Conservation (phyloP, 2,329 filamentous ascomycete genomes). For the Phialemonium atrogriseum region DNA sequence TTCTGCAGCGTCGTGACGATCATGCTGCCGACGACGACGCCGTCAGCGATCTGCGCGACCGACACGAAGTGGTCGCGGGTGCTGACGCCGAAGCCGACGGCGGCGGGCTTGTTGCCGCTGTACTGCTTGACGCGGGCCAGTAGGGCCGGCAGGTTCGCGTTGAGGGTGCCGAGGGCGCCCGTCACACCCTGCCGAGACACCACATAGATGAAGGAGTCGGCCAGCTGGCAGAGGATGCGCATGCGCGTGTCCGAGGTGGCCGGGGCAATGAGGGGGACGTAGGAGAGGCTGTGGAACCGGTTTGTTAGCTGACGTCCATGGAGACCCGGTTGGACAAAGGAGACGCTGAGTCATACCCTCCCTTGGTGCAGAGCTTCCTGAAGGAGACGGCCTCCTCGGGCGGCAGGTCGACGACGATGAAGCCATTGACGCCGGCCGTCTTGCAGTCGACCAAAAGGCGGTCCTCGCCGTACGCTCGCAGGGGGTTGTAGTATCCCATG, state of each 20-base stretch:
- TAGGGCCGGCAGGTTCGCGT: constrained; percentile 71
- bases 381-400: constrained; percentile 94
- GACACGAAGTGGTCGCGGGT: constrained; percentile 89
- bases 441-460: constrained; percentile 76
- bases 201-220: constrained; percentile 98
- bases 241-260: constrained; percentile 88
- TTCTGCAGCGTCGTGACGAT: constrained; percentile 76
- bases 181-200: constrained; percentile 97
- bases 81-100: constrained; percentile 93
- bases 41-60: constrained; percentile 77
- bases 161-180: constrained; percentile 77
- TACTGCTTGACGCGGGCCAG: constrained; percentile 83
- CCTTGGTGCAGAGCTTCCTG: constrained; percentile 71
- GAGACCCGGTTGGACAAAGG: too few species aligned
- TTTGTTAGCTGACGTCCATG: not conserved
- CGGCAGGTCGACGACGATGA: constrained; percentile 92
- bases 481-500: constrained; percentile 99
- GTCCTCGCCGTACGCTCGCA: constrained; percentile 91
- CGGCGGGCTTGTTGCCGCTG: constrained; percentile 82
- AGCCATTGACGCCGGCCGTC: constrained; percentile 82
- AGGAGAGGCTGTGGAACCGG: constrained; percentile 58
- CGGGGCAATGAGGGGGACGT: constrained; percentile 93
- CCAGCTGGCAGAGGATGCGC: constrained; percentile 92
- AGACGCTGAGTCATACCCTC: constrained; percentile 52
- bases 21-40: constrained; percentile 93